Conservation (phyloP, 345 rosid genomes). For the Sisymbrium irio region DNA sequence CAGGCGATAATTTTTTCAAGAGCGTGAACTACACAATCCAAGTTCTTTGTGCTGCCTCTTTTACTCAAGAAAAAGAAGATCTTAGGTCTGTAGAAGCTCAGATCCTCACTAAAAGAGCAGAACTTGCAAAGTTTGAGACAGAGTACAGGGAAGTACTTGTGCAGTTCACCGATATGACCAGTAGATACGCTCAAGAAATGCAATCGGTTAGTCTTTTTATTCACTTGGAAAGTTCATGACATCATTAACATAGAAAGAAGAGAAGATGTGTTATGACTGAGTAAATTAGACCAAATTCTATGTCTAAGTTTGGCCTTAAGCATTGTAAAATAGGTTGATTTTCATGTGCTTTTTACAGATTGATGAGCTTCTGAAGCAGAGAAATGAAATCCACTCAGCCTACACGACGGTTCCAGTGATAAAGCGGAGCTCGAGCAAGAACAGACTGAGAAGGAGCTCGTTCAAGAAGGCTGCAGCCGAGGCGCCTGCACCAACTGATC, state of each 20-base stretch:
- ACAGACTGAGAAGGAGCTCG: constrained; percentile 51
- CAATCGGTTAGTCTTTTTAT: constrained; percentile 59
- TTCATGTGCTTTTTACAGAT: constrained; percentile 47
- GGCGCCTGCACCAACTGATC: constrained; percentile 29
- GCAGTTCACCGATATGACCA: constrained; percentile 90
- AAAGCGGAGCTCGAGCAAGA: constrained; percentile 64
- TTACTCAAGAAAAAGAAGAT: constrained; percentile 65
- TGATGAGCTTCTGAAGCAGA: constrained; percentile 79
- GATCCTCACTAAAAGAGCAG: constrained; percentile 79
- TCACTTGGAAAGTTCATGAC: neutral
- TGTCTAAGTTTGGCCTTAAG: neutral
- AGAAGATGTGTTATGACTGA: neutral
- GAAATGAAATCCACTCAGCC: constrained; percentile 77
- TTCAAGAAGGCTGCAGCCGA: constrained; percentile 28
- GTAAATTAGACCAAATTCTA: neutral
- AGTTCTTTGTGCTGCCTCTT: constrained; percentile 79
- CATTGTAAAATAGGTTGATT: neutral
- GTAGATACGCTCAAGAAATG: constrained; percentile 91
- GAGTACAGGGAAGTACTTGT: constrained; percentile 93
- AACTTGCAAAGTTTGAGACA: constrained; percentile 83
- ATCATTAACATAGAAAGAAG: neutral
- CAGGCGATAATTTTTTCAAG: constrained; percentile 96
- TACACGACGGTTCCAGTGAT: constrained; percentile 63
- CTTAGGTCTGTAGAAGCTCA: constrained; percentile 89
- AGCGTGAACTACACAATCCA: constrained; percentile 86